Base-by-base conservation (phyloP, 2,329 filamentous ascomycete genomes). In the Penicillium italicum region DNA sequence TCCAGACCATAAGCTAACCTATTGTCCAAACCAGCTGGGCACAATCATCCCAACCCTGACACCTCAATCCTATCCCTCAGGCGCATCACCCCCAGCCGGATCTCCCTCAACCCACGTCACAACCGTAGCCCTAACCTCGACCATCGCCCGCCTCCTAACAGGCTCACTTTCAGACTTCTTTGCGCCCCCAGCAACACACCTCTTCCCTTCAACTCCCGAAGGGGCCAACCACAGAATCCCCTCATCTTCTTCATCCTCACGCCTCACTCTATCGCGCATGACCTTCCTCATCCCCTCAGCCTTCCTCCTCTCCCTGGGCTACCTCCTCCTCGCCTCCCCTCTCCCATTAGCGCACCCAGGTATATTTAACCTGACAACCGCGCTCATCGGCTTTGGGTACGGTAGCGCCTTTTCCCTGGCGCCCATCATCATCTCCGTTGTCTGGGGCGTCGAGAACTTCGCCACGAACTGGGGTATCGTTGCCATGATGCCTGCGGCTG, bases 371-470 rank as follows among this genome's bases (percentile, higher is more conserved):
- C 75, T 93, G 45, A 89, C 96, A 9, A 95, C 91, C 0, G 84
- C 88, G 0, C 81, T 92, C 1, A 85, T 99, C 7, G 94, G 94
- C 7, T 87, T 91, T 1, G 94, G 94, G 42, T 97, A 99, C 69
- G 94, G 94, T 42, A 92, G 92, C 31, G 85, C 92, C 22, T 99
- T 97, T 77, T 89, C 85, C 45, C 82, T 97, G 6, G 89, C 89
- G 0, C 94, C 94, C 2, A 92, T 97, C 62, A 90, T 97, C 54
- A 88, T 97, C 64, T 91, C 87, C n/a, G 91, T 97, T 10, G 93
- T 99, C 43, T 99, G 94, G 94, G 94, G 94, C 26, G 91, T 96
- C 0, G 92, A 97, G 77, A 99, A 97, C 72, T 97, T 99, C 70
- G 94, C 91, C 55, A 99, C 94, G 0, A 97, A 99, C 67, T 99